phyloP scores from a whole-genome alignment of 2,329 filamentous ascomycete species.

The Drechslerella coelobrocha region DNA sequence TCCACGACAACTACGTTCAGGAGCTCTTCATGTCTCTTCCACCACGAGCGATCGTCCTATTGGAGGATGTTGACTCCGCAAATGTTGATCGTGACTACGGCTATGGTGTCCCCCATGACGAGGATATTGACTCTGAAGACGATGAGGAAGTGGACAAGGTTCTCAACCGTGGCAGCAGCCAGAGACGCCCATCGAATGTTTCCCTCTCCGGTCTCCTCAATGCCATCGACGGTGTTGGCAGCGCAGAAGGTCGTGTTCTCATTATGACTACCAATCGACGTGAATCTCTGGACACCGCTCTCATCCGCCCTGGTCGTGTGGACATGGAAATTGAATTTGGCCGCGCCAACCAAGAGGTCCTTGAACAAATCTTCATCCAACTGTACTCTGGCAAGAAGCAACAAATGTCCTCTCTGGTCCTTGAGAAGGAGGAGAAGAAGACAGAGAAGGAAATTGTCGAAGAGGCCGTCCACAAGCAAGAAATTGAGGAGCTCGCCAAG shows the following conservation, averaged over 20 bases:
- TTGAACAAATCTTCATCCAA: slow-evolving; percentile 59
- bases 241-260: slow-evolving; percentile 72
- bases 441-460: slow-evolving; percentile 46
- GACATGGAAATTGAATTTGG: slow-evolving; percentile 70
- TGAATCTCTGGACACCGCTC: slow-evolving; percentile 69
- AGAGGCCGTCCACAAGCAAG: slow-evolving; percentile 49
- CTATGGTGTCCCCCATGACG: slow-evolving; percentile 47
- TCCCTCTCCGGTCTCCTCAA: slow-evolving; percentile 73
- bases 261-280: slow-evolving; percentile 76
- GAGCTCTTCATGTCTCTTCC: slow-evolving; percentile 72
- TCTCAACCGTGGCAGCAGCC: slow-evolving; percentile 56
- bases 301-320: slow-evolving; percentile 71
- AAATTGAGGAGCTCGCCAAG: slow-evolving; percentile 62
- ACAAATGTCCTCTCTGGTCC: slow-evolving; percentile 35
- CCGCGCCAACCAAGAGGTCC: slow-evolving; percentile 57
- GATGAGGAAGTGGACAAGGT: slow-evolving; percentile 57
- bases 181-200: slow-evolving; percentile 59
- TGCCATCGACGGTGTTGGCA: slow-evolving; percentile 73
- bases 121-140: slow-evolving; percentile 51
- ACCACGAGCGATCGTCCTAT: slow-evolving; percentile 72
- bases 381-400: slow-evolving; percentile 53
- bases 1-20: slow-evolving; percentile 71
- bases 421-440: slow-evolving; percentile 45
- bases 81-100: slow-evolving; percentile 53
- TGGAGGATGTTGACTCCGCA: slow-evolving; percentile 78